Percentiles rank a stretch among this genome's conserved stretches.
Evolutionary conservation across 129 eudicot genomes (phyloP).

Genomic region (Lactuca sativa): DNA sequence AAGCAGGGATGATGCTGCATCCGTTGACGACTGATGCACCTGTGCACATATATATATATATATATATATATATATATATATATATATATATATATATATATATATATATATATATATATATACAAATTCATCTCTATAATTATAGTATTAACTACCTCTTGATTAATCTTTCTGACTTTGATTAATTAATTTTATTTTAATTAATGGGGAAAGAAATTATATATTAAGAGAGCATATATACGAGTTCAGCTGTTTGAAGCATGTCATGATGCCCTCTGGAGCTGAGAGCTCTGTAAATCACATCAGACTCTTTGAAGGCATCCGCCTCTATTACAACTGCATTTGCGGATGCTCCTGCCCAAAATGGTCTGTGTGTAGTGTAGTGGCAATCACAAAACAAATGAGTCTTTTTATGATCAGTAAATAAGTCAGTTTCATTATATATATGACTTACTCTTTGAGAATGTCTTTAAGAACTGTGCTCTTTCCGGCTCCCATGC

Average conservation of each 20-base stretch:
- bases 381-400: not conserved
- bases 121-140: no score
- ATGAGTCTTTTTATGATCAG: no score
- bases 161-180: no score
- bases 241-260: constrained; percentile 98
- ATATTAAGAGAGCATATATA: constrained; percentile 38
- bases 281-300: constrained; percentile 85
- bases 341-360: constrained; percentile 90
- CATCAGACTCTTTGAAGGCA: constrained; percentile 94
- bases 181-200: no score
- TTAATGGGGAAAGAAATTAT: not conserved
- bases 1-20: constrained; percentile 98
- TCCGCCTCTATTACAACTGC: constrained; percentile 97
- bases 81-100: no score
- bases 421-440: not conserved
- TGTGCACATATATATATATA: not conserved
- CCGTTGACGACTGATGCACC: constrained; percentile 99
- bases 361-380: constrained; percentile 66
- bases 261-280: constrained; percentile 90
- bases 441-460: constrained; percentile 65
- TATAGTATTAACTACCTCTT: no score
- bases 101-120: no score
- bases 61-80: no score
- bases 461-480: constrained; percentile 93
- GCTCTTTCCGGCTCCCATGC: constrained; percentile 99